These are phyloP conservation scores for Termitomyces bulborhizus DNA, from an alignment of 768 basidiomycete species.

Conservation along the genomic window DNA sequence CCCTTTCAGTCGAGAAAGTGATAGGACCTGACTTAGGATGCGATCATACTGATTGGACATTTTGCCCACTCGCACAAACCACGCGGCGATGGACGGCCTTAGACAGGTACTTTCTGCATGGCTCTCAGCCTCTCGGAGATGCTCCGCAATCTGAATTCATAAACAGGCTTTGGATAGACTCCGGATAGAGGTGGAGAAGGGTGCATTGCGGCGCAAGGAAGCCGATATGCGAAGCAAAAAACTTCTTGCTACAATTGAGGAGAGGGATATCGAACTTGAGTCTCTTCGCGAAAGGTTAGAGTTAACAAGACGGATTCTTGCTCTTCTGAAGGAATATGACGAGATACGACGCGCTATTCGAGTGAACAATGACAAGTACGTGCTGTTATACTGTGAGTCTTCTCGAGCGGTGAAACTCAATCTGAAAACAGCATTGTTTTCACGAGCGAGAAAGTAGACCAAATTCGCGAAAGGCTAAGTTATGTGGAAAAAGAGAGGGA, in stretches of 20 bases:
- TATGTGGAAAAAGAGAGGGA: constrained; percentile 10
- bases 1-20: not conserved
- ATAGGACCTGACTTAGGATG: not conserved
- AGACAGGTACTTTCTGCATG: constrained; percentile 7
- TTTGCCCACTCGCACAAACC: constrained; percentile 1
- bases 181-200: constrained; percentile 18
- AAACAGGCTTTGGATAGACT: constrained; percentile 19
- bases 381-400: not conserved
- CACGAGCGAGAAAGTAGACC: constrained; percentile 14
- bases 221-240: constrained; percentile 19
- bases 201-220: constrained; percentile 18
- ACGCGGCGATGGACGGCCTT: constrained; percentile 9
- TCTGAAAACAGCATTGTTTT: not conserved
- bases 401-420: not conserved
- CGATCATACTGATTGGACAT: not conserved
- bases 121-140: not conserved
- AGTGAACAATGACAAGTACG: constrained; percentile 9
- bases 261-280: constrained; percentile 16
- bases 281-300: constrained; percentile 14
- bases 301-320: constrained; percentile 5
- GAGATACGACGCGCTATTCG: constrained; percentile 2
- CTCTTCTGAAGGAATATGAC: constrained; percentile 8
- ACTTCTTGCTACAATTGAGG: constrained; percentile 14
- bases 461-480: constrained; percentile 10
- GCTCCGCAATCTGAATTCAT: not conserved